Evolutionary conservation across 2,329 filamentous ascomycete species (phyloP), one percentile per base, ranked within the genome.

Genomic region (Phoma sp.): DNA sequence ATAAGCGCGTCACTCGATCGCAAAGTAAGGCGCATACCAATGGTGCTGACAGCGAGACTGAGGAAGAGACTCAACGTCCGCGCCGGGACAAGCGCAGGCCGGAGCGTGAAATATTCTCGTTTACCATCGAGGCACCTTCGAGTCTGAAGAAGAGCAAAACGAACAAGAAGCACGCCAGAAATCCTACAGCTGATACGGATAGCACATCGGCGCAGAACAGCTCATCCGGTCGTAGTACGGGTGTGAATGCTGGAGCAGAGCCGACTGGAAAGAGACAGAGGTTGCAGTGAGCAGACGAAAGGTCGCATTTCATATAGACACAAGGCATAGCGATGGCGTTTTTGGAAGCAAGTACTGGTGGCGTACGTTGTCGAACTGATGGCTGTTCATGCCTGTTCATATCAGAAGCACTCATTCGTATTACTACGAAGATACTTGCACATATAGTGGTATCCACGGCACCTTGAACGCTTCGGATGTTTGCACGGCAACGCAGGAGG

Each of bases 101-200:
- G 60, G 59, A 71, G 4, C 58, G 69, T 10, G 69, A 75, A 38
- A 55, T 75, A 18, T 68, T 75, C 42, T 72, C 71, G 0, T 71
- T 75, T 29, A 72, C 71, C 2, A 69, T 75, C 18, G 68, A 73
- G 40, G 70, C 70, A 10, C 71, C 72, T 0, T 66, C 66, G 55
- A 60, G 55, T 13, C 22, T 68, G n/a, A 68, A 69, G 36, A 54
- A 38, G 25, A 46, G 25, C 10, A 46, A 47, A 36, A 10, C 37
- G 5, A 50, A 42, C 13, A 55, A 55, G 22, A 55, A 55, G 42
- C 52, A 55, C 22, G 41, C 47, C 18, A 49, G 47, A 7, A 36
- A 45, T 24, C 8, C 22, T n/a, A 42, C 52, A 3, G n/a, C 23
- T 1, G 47, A 38, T 6, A 18, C 30, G n/a, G 11, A 10, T 3